phyloP scores from a whole-genome alignment of 768 basidiomycete species.

The Suillus plorans region DNA sequence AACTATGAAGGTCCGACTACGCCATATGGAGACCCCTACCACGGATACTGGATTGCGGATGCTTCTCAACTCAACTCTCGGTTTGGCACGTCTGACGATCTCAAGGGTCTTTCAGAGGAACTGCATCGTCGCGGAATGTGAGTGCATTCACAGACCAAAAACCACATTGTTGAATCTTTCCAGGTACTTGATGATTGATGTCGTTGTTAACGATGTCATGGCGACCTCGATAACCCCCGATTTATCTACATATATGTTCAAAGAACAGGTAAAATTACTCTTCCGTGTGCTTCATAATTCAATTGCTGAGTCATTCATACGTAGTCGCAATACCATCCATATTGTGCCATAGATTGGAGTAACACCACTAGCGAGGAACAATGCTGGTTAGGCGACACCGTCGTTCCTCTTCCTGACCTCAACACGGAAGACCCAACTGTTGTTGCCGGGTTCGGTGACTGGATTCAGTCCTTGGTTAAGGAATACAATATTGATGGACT shows the following conservation, averaged over 20 bases:
- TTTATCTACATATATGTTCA: constrained; percentile 68
- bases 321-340: constrained; percentile 72
- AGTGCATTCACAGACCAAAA: constrained; percentile 20
- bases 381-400: constrained; percentile 83
- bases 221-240: constrained; percentile 61
- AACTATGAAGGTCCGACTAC: constrained; percentile 73
- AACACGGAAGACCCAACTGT: constrained; percentile 73
- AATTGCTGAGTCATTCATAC: background rate
- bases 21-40: constrained; percentile 80
- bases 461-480: constrained; percentile 67
- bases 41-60: constrained; percentile 83
- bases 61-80: constrained; percentile 62
- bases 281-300: background rate
- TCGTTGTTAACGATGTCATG: constrained; percentile 88
- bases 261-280: constrained; percentile 45
- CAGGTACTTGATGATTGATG: constrained; percentile 82
- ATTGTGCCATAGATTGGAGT: constrained; percentile 70
- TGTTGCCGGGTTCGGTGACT: constrained; percentile 57
- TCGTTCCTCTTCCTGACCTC: constrained; percentile 74
- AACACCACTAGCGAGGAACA: constrained; percentile 70
- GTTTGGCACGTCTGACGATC: constrained; percentile 73
- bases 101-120: constrained; percentile 63
- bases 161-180: constrained; percentile 10
- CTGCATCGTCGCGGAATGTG: constrained; percentile 74
- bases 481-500: constrained; percentile 83